Evolutionary conservation across 2,329 filamentous ascomycete species (phyloP).

Genomic region (Cercospora sesami): DNA sequence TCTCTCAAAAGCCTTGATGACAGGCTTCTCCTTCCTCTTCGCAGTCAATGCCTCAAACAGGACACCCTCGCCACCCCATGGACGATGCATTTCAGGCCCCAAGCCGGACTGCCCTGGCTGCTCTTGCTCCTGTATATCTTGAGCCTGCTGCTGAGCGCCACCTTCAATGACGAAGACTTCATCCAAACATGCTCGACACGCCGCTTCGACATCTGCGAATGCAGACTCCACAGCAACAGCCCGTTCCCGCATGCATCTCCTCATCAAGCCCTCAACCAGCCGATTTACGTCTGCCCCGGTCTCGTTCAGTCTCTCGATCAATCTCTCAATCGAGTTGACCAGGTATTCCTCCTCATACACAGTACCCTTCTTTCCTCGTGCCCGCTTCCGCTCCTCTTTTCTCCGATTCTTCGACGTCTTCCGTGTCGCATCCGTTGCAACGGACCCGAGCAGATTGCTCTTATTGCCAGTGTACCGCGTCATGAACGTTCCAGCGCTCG

Average conservation of each 20-base stretch:
- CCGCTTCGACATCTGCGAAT: slow-evolving; percentile 70
- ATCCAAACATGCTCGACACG: slow-evolving; percentile 64
- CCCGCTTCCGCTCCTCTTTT: slow-evolving; percentile 91
- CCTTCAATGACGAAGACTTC: slow-evolving; percentile 63
- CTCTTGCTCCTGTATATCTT: slow-evolving; percentile 19
- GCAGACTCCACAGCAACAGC: slow-evolving; percentile 74
- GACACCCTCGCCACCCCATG: slow-evolving; percentile 48
- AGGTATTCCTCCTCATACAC: slow-evolving; percentile 99
- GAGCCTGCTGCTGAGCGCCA: slow-evolving; percentile 13
- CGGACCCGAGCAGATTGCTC: slow-evolving; percentile 59
- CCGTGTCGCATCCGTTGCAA: slow-evolving; percentile 70
- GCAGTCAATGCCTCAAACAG: slow-evolving; percentile 48
- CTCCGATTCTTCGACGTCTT: slow-evolving; percentile 84
- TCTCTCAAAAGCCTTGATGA: slow-evolving; percentile 54
- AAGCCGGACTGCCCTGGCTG: slow-evolving; percentile 4
- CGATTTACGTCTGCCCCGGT: slow-evolving; percentile 70
- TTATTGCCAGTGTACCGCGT: slow-evolving; percentile 80
- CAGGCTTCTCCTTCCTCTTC: slow-evolving; percentile 49
- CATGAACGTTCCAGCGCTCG: slow-evolving; percentile 75
- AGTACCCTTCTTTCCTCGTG: slow-evolving; percentile 90
- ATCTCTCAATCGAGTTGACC: slow-evolving; percentile 77
- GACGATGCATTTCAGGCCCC: slow-evolving; percentile 33
- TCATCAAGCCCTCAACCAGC: slow-evolving; percentile 73
- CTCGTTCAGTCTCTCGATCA: slow-evolving; percentile 78
- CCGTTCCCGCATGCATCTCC: slow-evolving; percentile 83